Conservation (phyloP, 495 filamentous ascomycete genomes). For the Lepidopterella palustris region DNA sequence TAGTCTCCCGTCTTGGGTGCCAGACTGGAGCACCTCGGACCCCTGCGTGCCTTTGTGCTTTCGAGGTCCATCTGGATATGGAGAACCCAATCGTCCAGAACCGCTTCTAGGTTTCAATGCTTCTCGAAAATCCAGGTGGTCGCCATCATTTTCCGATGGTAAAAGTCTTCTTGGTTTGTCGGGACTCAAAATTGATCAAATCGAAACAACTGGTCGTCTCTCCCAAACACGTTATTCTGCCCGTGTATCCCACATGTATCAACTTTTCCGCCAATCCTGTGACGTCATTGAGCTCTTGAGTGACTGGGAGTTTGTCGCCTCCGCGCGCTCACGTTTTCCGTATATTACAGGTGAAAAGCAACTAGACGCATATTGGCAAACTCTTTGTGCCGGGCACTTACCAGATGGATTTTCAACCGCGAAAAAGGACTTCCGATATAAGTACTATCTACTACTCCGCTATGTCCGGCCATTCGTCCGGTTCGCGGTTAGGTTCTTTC, state of each 20-base stretch:
- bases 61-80: neutral
- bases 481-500: conserved; percentile 5
- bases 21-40: conserved; percentile 14
- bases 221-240: conserved; percentile 8
- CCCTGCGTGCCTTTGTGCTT: conserved; percentile 3
- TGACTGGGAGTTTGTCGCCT: conserved; percentile 6
- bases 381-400: conserved; percentile 7
- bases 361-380: conserved; percentile 10
- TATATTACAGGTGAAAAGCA: conserved; percentile 8
- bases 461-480: conserved; percentile 1
- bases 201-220: neutral
- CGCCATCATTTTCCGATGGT: neutral
- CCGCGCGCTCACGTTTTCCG: conserved; percentile 2
- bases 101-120: neutral
- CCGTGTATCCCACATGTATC: conserved; percentile 12
- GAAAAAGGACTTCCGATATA: conserved; percentile 7
- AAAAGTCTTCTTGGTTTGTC: conserved; percentile 3
- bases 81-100: neutral
- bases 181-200: conserved; percentile 7
- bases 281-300: conserved; percentile 9
- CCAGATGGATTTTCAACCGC: neutral
- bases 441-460: conserved; percentile 7
- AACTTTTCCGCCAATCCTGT: conserved; percentile 9
- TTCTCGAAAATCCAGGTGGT: neutral
- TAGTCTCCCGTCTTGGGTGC: conserved; percentile 18